Evolutionary conservation across 495 filamentous ascomycete species (phyloP).

Genomic region (Cercophora samala): DNA sequence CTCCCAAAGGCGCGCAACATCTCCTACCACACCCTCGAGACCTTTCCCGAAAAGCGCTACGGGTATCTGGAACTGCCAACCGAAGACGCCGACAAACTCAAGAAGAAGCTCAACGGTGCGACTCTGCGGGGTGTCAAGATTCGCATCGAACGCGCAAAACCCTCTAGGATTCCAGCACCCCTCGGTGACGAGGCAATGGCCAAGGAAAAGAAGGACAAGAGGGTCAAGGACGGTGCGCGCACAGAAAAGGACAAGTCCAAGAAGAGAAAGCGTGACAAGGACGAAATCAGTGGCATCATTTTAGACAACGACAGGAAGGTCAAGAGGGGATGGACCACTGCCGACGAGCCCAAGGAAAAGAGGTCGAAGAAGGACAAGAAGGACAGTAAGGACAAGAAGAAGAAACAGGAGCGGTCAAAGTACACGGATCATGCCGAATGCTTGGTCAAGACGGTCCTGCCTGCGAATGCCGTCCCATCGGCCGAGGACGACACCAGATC

Average conservation of each 20-base stretch:
- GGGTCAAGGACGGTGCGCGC: conserved; percentile 28
- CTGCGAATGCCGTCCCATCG: conserved; percentile 49
- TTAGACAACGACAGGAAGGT: conserved; percentile 71
- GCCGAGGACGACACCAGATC: conserved; percentile 46
- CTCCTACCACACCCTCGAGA: conserved; percentile 77
- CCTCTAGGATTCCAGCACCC: conserved; percentile 40
- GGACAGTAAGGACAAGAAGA: conserved; percentile 51
- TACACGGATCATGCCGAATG: conserved; percentile 75
- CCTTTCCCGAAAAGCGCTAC: conserved; percentile 86
- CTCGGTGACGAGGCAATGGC: conserved; percentile 35
- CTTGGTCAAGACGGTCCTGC: conserved; percentile 78
- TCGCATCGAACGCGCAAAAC: conserved; percentile 72
- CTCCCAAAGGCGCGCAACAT: conserved; percentile 66
- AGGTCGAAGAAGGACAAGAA: conserved; percentile 51
- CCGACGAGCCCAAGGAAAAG: conserved; percentile 52
- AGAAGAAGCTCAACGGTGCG: conserved; percentile 88
- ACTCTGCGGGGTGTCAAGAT: conserved; percentile 84
- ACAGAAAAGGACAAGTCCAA: conserved; percentile 48
- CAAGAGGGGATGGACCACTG: conserved; percentile 86
- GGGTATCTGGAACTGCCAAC: conserved; percentile 80
- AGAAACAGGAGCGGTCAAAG: conserved; percentile 61
- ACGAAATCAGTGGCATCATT: conserved; percentile 65
- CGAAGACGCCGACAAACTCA: conserved; percentile 80
- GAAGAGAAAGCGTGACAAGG: conserved; percentile 63
- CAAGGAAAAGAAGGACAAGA: conserved; percentile 38